Evolutionary conservation across 2,329 filamentous ascomycete species (phyloP), one percentile per base, ranked within the genome.

Genomic region (Verruconis gallopava): DNA sequence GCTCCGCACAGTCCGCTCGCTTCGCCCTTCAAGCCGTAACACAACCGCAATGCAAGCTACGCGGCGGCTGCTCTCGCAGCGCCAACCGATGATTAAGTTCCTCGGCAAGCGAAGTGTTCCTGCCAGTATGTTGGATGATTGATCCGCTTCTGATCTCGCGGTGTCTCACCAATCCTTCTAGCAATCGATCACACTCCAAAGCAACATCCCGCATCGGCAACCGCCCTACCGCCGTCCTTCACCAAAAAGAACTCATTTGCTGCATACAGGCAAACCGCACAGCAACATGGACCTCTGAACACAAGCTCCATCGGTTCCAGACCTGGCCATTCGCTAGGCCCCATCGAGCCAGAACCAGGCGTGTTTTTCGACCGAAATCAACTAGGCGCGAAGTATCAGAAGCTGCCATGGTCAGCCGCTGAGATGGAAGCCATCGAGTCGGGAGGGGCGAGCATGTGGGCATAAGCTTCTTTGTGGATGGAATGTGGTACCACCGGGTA

Each of bases 341-440:
- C 82, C 11, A 69, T 96, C 47, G 59, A 72, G 50, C 72, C 88
- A 28, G 72, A 72, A 46, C 64, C 76, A 54, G 89, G 89, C 51
- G 68, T 85, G 60, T 85, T 73, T 63, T 95, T 94, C 59, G 91
- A 96, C 63, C 77, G 86, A 52, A 83, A 77, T 52, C 83, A 98
- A 65, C 77, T 98, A 18, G 89, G 91, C 14, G 60, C 69, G 48
- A 77, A 89, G 53, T 98, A 95, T 74, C 77, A 79, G 55, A 75
- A 85, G 49, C 67, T 75, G 38, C 73, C 77, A 11, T 82, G 88
- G 65, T 79, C 75, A 28, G 64, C 79, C 52, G 78, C 79, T 34
- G 91, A 98, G 73, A 98, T 98, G 46, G 91, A 96, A 62, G 88
- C 86, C 17, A 75, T 98, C 55, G 86, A 95, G 75, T 91, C 85